Evolutionary conservation across 768 basidiomycete species (phyloP), one percentile per base, ranked within the genome.

Genomic region (Coprinopsis marcescibilis): DNA sequence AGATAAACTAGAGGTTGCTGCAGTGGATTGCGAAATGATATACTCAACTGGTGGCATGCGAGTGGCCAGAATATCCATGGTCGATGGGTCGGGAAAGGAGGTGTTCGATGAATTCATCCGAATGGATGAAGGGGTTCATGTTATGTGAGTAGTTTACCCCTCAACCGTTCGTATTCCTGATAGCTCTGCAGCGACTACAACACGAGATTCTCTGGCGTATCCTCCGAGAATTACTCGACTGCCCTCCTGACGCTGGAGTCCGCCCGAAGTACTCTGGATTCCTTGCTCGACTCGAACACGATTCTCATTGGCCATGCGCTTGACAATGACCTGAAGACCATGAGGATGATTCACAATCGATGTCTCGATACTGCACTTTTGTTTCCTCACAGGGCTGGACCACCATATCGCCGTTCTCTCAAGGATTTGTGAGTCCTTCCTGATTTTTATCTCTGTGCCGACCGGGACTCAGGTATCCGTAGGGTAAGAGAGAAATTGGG

Each of bases 11-110:
- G 88, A 93, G 47, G 77, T 97, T 3, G 88, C 83, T 4, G 90
- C 90, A 0, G 70, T 98, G 41, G 96, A 99, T 62, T 98, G 96
- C 59, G 96, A 99, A 65, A 92, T 98, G 89, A 74, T 97, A 7
- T 92, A 94, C 66, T 88, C 91, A 0, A 97, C 94, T 0, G 89
- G 87, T 3, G 96, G 96, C 0, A 80, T 91, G 76, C 82, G 85
- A 17, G 80, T 96, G 3, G 95, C 92, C 2, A 78, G 96, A 3
- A 82, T 96, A 2, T 96, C 94, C 0, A 79, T 95, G 5, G 80
- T 98, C 1, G 87, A 95, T 58, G 84, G 82, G 6, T 60, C 71
- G 1, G 91, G 90, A 1, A 67, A 69, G 21, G 71, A 80, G 43
- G 74, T 97, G 2, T 83, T 95, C 37, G 96, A 99, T 61, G 78